Evolutionary conservation across 2,329 filamentous ascomycete species (phyloP), one percentile per base, ranked within the genome.

Genomic region (Ophiocordyceps robertsii): DNA sequence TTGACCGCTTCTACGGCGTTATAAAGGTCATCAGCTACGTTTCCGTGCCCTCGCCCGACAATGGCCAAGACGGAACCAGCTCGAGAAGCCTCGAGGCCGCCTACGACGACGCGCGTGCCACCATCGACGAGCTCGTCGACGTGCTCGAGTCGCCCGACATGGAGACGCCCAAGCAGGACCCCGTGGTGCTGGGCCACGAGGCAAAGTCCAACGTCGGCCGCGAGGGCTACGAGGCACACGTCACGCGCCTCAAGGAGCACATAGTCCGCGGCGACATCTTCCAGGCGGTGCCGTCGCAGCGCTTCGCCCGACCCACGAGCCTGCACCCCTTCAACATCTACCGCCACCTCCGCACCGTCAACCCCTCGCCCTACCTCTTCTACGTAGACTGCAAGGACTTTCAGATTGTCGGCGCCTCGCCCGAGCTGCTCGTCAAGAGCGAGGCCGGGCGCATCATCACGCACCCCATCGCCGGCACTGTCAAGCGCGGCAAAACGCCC

Each of bases 291-390:
- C 92, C 92, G 2, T 95, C 88, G 36, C 92, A 98, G 65, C 80
- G 92, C 41, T 85, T 96, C 57, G 82, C 89, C 8, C 77, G 90
- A 27, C 89, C 89, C 13, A 98, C 92, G 3, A 80, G 77, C 43
- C 70, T 98, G 37, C 92, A 98, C 62, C 90, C 92, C 0, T 98
- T 96, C 73, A 98, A 96, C 69, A 85, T 98, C 55, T 98, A 96
- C 71, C 80, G 90, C 43, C 87, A 95, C 60, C 74, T 98, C 32
- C 85, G 92, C 48, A 95, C 87, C n/a, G 85, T 96, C 56, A 98
- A 98, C 60, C 92, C 92, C 0, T 95, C 88, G 9, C 92, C 92
- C 0, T 98, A 98, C 64, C 78, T 98, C 31, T 98, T 98, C 70
- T 98, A 89, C 65, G 77, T 98, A 47, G 80, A 92, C 61, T 96